Base-by-base conservation (phyloP, 2,329 filamentous ascomycete species). In the Talaromyces sp. region DNA sequence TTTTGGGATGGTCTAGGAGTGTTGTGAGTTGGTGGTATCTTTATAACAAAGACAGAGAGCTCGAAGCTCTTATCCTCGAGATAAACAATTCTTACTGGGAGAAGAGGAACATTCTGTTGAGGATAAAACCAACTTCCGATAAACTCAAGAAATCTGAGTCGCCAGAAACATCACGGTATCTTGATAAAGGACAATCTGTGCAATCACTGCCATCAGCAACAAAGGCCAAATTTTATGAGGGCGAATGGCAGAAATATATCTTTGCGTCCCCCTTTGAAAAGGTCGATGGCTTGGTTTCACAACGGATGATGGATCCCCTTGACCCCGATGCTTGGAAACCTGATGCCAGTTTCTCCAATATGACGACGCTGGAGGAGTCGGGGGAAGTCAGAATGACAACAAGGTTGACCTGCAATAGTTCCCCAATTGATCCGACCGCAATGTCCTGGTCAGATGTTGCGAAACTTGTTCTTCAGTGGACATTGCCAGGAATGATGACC, bases 51-150 rank as follows among this genome's bases (percentile, higher is more conserved):
- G 58, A 63, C 0, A 52, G 59, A 37, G 67, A 68, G 13, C 62
- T 67, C 2, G 54, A 39, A 27, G 67, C 52, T 1, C 65, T 68
- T 6, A 69, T 67, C 43, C 63, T 66, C 47, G 68, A 67, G 39
- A 70, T 70, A 33, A 68, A 66, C 45, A 67, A 73, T 15, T 65
- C 66, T 2, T 70, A 61, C 33, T 39, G 47, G 13, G 67, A 68
- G 41, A 68, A 68, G 45, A 61, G 57, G 17, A 68, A 68, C 35
- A 37, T 69, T 1, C 57, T 66, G 37, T 52, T 59, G n/a, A 63
- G 65, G 43, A 9, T 68, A 4, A 61, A 33, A 13, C 45, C 45
- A 6, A 62, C 47, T n/a, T 52, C 76, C 1, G 45, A 62, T 13
- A 52, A 41, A 41, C 1, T 4, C 13, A 41, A 6, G n/a, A 9